Base-by-base conservation (phyloP, 495 filamentous ascomycete species). In the Pseudotulostoma volvatum region DNA sequence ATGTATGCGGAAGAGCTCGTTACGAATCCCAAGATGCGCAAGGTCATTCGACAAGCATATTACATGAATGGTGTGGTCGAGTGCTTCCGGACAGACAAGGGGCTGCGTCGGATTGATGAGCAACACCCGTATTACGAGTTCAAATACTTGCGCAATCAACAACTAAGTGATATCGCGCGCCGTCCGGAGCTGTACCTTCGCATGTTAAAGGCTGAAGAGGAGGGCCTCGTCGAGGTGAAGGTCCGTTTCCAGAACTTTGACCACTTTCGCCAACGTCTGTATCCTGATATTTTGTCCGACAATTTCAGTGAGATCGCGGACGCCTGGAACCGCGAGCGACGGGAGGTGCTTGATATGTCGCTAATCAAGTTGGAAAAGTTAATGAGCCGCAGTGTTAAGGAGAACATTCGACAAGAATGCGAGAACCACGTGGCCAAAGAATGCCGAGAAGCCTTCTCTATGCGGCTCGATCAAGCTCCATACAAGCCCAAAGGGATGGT, bases 71-170 rank as follows among this genome's bases (percentile, higher is more conserved):
- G 83, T 21, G 66, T 78, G 21, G 72, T 96, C 38, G 84, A 86
- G 57, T 90, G 87, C 51, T 73, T 74, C 43, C 76, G 87, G 37
- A 97, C 90, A 7, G 86, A 94, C 34, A 96, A 95, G 54, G 90
- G 90, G 18, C 64, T 92, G n/a, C 78, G 79, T 23, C 80, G 81
- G 49, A 96, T 97, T 48, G 88, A 94, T 43, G 92, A 96, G 36
- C 76, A 93, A 23, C 84, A 95, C 51, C 85, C 83, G 0, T 96
- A 90, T 56, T 94, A 94, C 54, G 90, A 94, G 54, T 87, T 97
- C 62, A 97, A 97, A 50, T 97, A 97, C 43, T 76, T 96, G 13
- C 72, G 82, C 28, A 82, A 90, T 47, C 85, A 93, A 52, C 79
- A 77, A 33, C 72, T 95, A 38, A 63, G 61, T 23, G 79, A 90